These are phyloP conservation scores for Penicillium steckii DNA, from an alignment of 495 filamentous ascomycete genomes.

Conservation along the genomic window DNA sequence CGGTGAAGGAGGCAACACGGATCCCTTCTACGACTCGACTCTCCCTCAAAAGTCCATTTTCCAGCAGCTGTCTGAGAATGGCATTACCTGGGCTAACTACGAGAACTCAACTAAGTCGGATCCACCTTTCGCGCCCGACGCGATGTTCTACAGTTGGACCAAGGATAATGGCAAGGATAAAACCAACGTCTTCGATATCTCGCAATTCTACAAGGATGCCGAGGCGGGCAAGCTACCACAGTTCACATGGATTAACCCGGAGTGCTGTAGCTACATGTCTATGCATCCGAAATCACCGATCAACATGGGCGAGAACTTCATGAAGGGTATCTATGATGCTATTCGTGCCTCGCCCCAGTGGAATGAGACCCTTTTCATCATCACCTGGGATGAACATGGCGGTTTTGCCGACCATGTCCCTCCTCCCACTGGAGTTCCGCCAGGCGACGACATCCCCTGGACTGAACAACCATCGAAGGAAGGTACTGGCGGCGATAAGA, in stretches of 20 bases:
- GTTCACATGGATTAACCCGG: conserved; percentile 53
- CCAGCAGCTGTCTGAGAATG: conserved; percentile 41
- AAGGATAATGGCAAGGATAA: conserved; percentile 27
- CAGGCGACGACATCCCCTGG: conserved; percentile 41
- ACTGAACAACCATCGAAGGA: conserved; percentile 35
- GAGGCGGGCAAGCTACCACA: conserved; percentile 41
- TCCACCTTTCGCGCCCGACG: conserved; percentile 31
- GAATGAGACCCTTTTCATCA: conserved; percentile 48
- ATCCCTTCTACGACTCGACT: conserved; percentile 36
- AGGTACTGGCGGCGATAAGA: conserved; percentile 23
- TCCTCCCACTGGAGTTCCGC: conserved; percentile 41
- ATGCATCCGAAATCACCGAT: conserved; percentile 49
- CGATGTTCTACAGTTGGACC: conserved; percentile 45
- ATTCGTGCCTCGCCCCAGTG: conserved; percentile 45
- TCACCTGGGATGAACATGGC: conserved; percentile 51
- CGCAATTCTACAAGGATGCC: conserved; percentile 38
- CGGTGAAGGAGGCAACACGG: conserved; percentile 44
- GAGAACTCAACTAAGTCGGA: conserved; percentile 36
- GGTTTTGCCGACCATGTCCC: conserved; percentile 51
- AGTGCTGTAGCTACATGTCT: conserved; percentile 49
- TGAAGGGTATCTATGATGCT: conserved; percentile 52
- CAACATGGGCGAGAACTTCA: conserved; percentile 48
- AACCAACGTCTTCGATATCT: conserved; percentile 33
- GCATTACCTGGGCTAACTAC: conserved; percentile 52
- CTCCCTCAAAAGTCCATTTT: conserved; percentile 49